Evolutionary conservation across 1,284 basidiomycete genomes (phyloP).

Genomic region (Phellopilus nigrolimitatus): DNA sequence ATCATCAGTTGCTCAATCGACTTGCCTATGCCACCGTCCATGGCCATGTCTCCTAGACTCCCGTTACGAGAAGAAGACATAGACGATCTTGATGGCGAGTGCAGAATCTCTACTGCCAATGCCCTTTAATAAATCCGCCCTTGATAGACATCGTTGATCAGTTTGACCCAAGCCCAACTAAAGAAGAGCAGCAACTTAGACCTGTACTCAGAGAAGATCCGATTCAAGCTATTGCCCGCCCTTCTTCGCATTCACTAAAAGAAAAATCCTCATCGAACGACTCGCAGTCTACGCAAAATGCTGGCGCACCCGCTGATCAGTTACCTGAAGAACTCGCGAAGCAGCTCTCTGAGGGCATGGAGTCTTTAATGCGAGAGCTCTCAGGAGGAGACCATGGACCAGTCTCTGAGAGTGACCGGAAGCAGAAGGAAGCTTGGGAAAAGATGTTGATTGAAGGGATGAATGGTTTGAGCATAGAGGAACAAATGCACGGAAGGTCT

Average conservation of each 20-base stretch:
- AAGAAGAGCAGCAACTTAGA: conserved; percentile 30
- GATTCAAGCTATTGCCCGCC: conserved; percentile 16
- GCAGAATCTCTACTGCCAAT: neutral
- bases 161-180: conserved; percentile 31
- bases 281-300: conserved; percentile 22
- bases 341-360: conserved; percentile 81
- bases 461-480: conserved; percentile 42
- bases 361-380: conserved; percentile 74
- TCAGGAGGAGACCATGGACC: conserved; percentile 33
- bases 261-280: conserved; percentile 15
- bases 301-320: conserved; percentile 31
- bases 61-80: conserved; percentile 53
- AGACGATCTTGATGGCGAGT: conserved; percentile 68
- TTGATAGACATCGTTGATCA: conserved; percentile 53
- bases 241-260: conserved; percentile 26
- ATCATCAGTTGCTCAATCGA: no score
- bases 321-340: conserved; percentile 54
- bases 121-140: conserved; percentile 14
- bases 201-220: neutral
- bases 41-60: conserved; percentile 3
- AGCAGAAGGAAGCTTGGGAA: conserved; percentile 59
- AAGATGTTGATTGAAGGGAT: conserved; percentile 70
- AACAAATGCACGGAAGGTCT: conserved; percentile 21
- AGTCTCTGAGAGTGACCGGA: conserved; percentile 30
- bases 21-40: neutral